Percentiles rank a stretch among this genome's conserved stretches.
Evolutionary conservation across 129 eudicot species (phyloP).

Genomic region (Kitagawia praeruptora): DNA sequence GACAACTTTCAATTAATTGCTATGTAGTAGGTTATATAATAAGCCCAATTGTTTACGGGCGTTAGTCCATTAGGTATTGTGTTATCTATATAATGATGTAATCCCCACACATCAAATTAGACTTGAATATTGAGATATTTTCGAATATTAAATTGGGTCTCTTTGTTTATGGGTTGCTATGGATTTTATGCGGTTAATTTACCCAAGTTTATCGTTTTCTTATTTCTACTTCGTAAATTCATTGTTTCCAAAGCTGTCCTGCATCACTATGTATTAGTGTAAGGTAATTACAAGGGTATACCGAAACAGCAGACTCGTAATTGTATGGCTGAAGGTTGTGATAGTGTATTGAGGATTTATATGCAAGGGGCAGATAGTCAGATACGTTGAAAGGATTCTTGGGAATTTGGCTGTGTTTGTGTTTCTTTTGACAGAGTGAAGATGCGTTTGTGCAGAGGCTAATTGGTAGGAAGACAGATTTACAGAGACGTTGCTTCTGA

Average conservation of each 20-base stretch:
- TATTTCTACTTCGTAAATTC: no score
- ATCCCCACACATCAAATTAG: no score
- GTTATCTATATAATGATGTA: no score
- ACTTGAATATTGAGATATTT: no score
- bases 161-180: no score
- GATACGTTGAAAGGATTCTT: conserved; percentile 48
- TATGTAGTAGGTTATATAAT: no score
- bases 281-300: conserved; percentile 25
- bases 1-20: conserved; percentile 13
- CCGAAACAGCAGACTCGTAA: conserved; percentile 32
- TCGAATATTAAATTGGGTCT: no score
- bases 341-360: conserved; percentile 73
- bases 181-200: no score
- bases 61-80: no score
- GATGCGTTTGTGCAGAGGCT: conserved; percentile 62
- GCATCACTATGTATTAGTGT: conserved; percentile 16
- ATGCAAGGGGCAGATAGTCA: conserved; percentile 58
- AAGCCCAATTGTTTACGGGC: no score
- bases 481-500: conserved; percentile 51
- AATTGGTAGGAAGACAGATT: conserved; percentile 74
- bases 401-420: conserved; percentile 56
- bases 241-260: no score
- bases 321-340: conserved; percentile 60
- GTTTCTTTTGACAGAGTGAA: conserved; percentile 80
- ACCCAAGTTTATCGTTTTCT: no score